A percentile compares a stretch with the other conserved stretches of the same genome.
Conservation (phyloP, 1,139 yeast genomes). For the Diutina rugosa region DNA sequence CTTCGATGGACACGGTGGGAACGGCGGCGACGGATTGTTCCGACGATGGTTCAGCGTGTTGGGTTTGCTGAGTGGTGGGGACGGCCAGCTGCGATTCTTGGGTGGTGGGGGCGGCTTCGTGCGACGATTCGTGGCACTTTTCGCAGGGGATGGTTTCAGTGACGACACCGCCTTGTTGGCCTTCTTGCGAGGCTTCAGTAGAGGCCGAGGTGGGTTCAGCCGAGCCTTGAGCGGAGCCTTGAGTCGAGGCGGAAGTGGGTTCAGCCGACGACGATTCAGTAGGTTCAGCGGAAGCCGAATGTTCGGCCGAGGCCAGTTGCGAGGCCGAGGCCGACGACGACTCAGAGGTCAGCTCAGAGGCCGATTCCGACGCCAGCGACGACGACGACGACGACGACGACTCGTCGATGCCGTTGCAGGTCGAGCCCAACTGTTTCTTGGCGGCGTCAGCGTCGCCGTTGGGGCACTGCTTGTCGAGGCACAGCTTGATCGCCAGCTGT, state of each 20-base stretch:
- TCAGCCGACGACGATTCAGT: background rate
- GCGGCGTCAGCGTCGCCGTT: slow-evolving; percentile 45
- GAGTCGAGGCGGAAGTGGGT: background rate
- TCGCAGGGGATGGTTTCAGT: background rate
- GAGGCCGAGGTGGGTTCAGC: background rate
- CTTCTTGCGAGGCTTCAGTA: background rate
- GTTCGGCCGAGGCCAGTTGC: background rate
- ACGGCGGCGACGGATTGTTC: background rate
- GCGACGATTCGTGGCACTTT: background rate
- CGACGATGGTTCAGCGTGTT: background rate
- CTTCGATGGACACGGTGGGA: background rate
- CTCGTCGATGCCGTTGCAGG: slow-evolving; percentile 31
- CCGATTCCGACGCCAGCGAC: slow-evolving; percentile 3
- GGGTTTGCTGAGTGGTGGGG: background rate
- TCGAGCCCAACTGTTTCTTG: slow-evolving; percentile 35
- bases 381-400: slow-evolving; percentile 4
- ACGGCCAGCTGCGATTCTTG: background rate
- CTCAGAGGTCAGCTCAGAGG: slow-evolving; percentile 9
- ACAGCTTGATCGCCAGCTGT: slow-evolving; percentile 34
- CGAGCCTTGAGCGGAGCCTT: background rate
- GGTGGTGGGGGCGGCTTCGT: background rate
- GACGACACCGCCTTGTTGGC: background rate
- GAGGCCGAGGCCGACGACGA: slow-evolving; percentile 11
- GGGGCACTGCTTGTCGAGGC: slow-evolving; percentile 60
- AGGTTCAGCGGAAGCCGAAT: background rate